Conservation (phyloP, 768 basidiomycete species). For the Tylopilus vinaceipallidus region DNA sequence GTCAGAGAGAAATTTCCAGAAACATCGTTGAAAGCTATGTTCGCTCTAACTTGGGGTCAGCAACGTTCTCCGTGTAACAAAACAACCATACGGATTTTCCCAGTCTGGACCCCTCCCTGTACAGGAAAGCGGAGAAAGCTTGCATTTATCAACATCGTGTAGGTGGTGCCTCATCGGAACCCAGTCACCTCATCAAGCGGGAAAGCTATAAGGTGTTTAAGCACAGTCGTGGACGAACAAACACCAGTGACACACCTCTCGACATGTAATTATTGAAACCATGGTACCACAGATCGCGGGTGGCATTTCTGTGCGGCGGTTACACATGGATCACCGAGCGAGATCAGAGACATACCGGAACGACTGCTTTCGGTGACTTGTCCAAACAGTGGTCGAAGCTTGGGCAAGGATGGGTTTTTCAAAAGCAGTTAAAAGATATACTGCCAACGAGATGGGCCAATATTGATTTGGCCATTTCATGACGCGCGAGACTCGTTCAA, state of each 20-base stretch:
- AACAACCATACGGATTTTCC: constrained; percentile 65
- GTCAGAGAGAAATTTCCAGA: constrained; percentile 91
- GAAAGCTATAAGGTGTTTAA: constrained; percentile 53
- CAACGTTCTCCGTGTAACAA: constrained; percentile 2
- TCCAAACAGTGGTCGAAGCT: constrained; percentile 44
- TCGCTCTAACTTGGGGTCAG: constrained; percentile 42
- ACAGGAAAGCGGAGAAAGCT: constrained; percentile 91
- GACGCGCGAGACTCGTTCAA: constrained; percentile 9
- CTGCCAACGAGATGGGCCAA: constrained; percentile 48
- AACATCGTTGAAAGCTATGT: constrained; percentile 87
- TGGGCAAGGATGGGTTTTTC: constrained; percentile 24
- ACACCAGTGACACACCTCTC: constrained; percentile 49
- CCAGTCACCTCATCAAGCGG: constrained; percentile 74
- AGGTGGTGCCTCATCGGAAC: constrained; percentile 5
- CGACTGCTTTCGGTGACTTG: constrained; percentile 51
- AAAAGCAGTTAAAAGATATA: constrained; percentile 38
- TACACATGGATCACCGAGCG: neutral
- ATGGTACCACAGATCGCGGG: constrained; percentile 84
- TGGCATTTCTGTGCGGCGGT: constrained; percentile 53
- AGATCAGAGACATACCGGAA: constrained; percentile 44
- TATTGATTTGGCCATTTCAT: constrained; percentile 45
- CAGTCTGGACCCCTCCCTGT: constrained; percentile 85
- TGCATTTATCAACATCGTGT: constrained; percentile 15
- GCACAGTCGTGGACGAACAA: constrained; percentile 11
- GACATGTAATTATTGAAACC: constrained; percentile 89